Evolutionary conservation across 129 eudicot genomes (phyloP).

Genomic region (Centaurea solstitialis): DNA sequence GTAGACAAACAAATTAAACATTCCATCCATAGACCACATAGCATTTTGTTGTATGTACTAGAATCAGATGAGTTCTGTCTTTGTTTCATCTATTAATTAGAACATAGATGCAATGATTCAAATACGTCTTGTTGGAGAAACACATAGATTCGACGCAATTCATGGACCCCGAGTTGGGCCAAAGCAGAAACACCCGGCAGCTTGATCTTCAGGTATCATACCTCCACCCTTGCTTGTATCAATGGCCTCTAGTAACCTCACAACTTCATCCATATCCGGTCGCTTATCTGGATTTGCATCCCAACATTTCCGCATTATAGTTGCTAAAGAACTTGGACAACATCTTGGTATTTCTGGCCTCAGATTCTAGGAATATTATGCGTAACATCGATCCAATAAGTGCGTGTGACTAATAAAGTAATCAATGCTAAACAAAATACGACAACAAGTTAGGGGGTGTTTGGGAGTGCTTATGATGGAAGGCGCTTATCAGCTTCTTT

Average conservation of each 20-base stretch:
- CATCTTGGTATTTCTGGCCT: conserved; percentile 90
- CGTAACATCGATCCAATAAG: background rate
- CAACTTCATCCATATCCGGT: conserved; percentile 92
- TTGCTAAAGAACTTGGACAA: conserved; percentile 74
- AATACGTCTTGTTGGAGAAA: background rate
- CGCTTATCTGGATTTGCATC: conserved; percentile 82
- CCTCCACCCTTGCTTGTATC: conserved; percentile 94
- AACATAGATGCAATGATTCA: conserved; percentile 12
- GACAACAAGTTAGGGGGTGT: background rate
- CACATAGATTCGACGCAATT: background rate
- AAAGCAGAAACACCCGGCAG: conserved; percentile 78
- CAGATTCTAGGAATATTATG: conserved; percentile 46
- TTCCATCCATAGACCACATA: background rate
- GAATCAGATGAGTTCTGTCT: conserved; percentile 2
- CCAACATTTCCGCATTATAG: conserved; percentile 86
- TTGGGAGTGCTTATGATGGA: too few species aligned
- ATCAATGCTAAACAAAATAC: background rate
- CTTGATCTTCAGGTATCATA: conserved; percentile 90
- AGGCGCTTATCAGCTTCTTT: too few species aligned
- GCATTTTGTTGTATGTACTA: background rate
- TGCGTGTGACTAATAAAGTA: background rate
- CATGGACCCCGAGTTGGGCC: conserved; percentile 72
- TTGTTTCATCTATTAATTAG: background rate
- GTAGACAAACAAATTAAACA: background rate
- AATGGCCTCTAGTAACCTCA: conserved; percentile 64